Percentiles rank a stretch among this genome's conserved stretches.
phyloP scores from a whole-genome alignment of 192 early-diverging fungal genomes.

The Backusella luteola region DNA sequence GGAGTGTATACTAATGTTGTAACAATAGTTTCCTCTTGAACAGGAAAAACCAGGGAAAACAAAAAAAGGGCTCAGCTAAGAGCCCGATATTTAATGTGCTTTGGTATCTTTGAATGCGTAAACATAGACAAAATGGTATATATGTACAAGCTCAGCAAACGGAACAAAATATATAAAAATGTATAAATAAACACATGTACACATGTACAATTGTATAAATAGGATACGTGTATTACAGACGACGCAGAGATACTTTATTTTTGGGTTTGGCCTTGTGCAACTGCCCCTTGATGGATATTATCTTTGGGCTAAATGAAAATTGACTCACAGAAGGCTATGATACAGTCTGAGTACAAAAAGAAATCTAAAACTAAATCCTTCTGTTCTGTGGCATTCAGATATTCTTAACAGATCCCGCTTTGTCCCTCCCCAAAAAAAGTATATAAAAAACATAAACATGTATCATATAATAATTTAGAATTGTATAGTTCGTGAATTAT shows the following conservation, averaged over 20 bases:
- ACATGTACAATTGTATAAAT: conserved; percentile 7
- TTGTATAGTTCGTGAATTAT: no score
- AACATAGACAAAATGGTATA: background rate
- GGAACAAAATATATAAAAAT: background rate
- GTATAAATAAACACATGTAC: background rate
- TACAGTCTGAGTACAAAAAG: background rate
- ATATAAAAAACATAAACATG: background rate
- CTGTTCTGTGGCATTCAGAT: background rate
- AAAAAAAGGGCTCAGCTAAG: conserved; percentile 1
- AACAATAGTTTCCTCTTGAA: background rate
- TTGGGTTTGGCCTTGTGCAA: background rate
- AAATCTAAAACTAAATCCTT: background rate
- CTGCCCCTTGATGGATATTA: background rate
- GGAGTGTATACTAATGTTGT: background rate
- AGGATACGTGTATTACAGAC: background rate
- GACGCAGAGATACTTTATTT: background rate
- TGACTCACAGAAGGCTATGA: background rate
- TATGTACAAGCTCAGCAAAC: background rate
- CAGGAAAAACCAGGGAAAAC: background rate
- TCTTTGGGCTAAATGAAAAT: conserved; percentile 5
- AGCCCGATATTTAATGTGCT: background rate
- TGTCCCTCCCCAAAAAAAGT: background rate
- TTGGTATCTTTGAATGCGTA: background rate
- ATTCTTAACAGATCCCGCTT: background rate
- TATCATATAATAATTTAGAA: no score